A percentile compares a stretch with the other conserved stretches of the same genome.
These are phyloP conservation scores for Meyerozyma sp. DNA, from an alignment of 1,139 yeast species.

Conservation along the genomic window DNA sequence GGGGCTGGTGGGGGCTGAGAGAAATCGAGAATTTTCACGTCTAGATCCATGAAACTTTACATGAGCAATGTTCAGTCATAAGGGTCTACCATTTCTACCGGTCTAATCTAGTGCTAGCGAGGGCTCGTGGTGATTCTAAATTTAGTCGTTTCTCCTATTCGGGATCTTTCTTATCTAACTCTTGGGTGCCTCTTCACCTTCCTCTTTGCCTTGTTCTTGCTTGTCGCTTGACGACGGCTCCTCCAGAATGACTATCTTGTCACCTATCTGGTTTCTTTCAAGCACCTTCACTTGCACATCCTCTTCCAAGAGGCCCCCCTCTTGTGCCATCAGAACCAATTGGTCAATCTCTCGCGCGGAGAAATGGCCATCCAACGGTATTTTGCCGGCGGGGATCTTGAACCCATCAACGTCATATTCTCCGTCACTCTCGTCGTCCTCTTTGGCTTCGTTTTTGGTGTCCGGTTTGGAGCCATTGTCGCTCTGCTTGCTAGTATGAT, in stretches of 20 bases:
- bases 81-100: neutral
- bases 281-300: constrained; percentile 23
- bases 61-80: neutral
- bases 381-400: constrained; percentile 32
- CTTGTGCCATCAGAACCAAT: constrained; percentile 26
- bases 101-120: no score
- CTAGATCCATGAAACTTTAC: neutral
- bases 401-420: constrained; percentile 32
- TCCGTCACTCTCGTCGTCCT: constrained; percentile 4
- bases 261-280: constrained; percentile 16
- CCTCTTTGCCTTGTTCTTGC: neutral
- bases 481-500: constrained; percentile 2
- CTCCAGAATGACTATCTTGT: constrained; percentile 12
- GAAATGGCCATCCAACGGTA: constrained; percentile 39
- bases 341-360: constrained; percentile 29
- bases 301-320: constrained; percentile 23
- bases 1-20: neutral
- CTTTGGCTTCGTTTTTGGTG: constrained; percentile 1
- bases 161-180: no score
- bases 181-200: neutral
- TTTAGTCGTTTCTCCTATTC: no score
- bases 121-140: neutral
- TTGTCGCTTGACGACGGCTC: neutral
- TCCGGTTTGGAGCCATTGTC: neutral
- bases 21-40: neutral